Evolutionary conservation across 352 stramenopile species (phyloP).

Genomic region (Aphanomyces invadans): DNA sequence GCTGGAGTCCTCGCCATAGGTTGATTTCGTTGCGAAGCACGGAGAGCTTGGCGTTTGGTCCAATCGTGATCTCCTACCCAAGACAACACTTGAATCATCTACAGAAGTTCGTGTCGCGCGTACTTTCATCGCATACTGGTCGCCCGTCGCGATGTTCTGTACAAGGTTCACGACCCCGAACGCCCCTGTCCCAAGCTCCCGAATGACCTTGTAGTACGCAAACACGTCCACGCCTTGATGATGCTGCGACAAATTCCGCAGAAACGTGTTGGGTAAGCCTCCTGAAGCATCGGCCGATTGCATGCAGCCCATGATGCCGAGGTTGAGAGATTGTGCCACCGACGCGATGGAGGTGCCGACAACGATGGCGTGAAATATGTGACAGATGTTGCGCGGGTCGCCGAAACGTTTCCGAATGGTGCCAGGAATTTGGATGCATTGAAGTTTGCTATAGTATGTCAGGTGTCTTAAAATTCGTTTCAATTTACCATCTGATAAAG

Average conservation of each 20-base stretch:
- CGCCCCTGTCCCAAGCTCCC: constrained; percentile 55
- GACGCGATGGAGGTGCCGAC: neutral
- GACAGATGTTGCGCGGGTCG: neutral
- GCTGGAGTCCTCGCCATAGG: constrained; percentile 61
- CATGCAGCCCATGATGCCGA: constrained; percentile 65
- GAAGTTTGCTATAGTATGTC: neutral
- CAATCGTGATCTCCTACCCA: constrained; percentile 48
- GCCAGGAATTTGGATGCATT: neutral
- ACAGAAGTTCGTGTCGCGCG: no score
- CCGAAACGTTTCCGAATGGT: neutral
- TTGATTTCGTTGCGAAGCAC: constrained; percentile 77
- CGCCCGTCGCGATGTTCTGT: constrained; percentile 54
- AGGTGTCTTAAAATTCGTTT: no score
- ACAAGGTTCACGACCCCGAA: constrained; percentile 73
- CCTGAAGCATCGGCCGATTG: constrained; percentile 36
- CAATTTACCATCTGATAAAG: no score
- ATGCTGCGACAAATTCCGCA: constrained; percentile 70
- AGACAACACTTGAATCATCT: no score
- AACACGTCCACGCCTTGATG: constrained; percentile 43
- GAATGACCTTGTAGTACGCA: constrained; percentile 42
- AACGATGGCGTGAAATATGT: neutral
- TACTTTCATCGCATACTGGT: constrained; percentile 71
- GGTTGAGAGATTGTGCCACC: no score
- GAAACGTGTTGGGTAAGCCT: constrained; percentile 59
- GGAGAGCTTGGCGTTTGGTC: constrained; percentile 45